A percentile compares a stretch with the other conserved stretches of the same genome.
Conservation (phyloP, 164 flowering plant genomes). For the Tetrastigma voinierianum region DNA sequence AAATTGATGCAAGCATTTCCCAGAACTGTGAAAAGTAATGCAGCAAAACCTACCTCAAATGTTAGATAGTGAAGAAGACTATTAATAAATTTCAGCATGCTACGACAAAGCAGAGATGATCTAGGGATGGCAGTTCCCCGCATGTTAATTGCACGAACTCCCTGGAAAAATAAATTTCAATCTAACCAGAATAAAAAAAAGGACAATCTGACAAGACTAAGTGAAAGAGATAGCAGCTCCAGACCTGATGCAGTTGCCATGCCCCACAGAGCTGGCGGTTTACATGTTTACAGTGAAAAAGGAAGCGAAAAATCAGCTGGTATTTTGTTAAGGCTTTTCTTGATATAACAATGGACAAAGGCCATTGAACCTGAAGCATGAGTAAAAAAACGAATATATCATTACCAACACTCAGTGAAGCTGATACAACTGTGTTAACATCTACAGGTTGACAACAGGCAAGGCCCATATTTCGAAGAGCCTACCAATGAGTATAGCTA, state of each 20-base stretch:
- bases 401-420: neutral
- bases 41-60: constrained; percentile 64
- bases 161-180: constrained; percentile 36
- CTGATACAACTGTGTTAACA: neutral
- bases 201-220: neutral
- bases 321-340: constrained; percentile 86
- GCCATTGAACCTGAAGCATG: constrained; percentile 74
- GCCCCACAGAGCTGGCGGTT: constrained; percentile 93
- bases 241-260: constrained; percentile 98
- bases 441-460: too few relatives aligned
- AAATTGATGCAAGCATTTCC: too few relatives aligned
- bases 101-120: constrained; percentile 87
- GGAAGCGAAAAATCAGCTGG: constrained; percentile 83
- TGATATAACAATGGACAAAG: constrained; percentile 90
- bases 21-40: neutral
- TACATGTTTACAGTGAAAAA: constrained; percentile 95
- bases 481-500: neutral
- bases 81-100: constrained; percentile 92
- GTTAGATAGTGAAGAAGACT: constrained; percentile 94
- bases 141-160: constrained; percentile 66
- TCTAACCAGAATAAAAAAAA: constrained; percentile 5
- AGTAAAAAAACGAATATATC: neutral
- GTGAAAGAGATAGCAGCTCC: constrained; percentile 17
- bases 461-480: too few relatives aligned
- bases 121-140: constrained; percentile 76